Evolutionary conservation across 345 rosid genomes (phyloP).

Genomic region (Geranium rotundifolium): DNA sequence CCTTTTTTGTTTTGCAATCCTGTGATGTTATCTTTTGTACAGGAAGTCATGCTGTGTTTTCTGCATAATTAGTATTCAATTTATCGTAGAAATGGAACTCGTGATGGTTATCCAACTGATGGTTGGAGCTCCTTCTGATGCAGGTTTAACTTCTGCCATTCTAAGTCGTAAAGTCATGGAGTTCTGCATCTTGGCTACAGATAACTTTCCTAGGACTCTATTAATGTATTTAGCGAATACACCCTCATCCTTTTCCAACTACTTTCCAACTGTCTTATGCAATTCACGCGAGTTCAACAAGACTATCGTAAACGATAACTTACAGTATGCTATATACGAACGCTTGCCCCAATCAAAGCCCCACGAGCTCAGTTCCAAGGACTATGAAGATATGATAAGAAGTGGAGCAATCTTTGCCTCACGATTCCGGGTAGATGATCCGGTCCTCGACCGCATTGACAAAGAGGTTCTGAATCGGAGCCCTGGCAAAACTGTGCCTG

Average conservation of each 20-base stretch:
- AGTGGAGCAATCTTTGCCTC: slow-evolving; percentile 89
- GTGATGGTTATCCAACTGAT: background rate
- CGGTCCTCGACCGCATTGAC: slow-evolving; percentile 66
- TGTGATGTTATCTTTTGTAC: too few relatives aligned
- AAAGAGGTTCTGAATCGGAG: slow-evolving; percentile 52
- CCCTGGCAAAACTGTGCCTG: slow-evolving; percentile 48
- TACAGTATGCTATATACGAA: slow-evolving; percentile 43
- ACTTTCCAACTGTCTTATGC: slow-evolving; percentile 76
- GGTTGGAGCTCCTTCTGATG: slow-evolving; percentile 6
- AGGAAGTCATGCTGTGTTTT: too few relatives aligned
- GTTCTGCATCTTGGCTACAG: slow-evolving; percentile 68
- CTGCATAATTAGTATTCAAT: background rate
- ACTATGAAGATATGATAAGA: slow-evolving; percentile 48
- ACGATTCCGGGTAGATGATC: slow-evolving; percentile 33
- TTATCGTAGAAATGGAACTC: background rate
- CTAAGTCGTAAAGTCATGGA: slow-evolving; percentile 66
- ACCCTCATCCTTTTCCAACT: slow-evolving; percentile 54
- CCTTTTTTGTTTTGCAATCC: too few relatives aligned
- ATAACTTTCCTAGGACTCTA: slow-evolving; percentile 85
- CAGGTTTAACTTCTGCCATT: slow-evolving; percentile 73
- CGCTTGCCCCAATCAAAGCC: slow-evolving; percentile 27
- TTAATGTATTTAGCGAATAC: slow-evolving; percentile 87
- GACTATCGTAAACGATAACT: slow-evolving; percentile 62
- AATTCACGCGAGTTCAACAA: slow-evolving; percentile 49
- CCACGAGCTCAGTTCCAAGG: slow-evolving; percentile 39